Conservation (phyloP, 495 filamentous ascomycete genomes). For the Chaetomidium leptoderma region DNA sequence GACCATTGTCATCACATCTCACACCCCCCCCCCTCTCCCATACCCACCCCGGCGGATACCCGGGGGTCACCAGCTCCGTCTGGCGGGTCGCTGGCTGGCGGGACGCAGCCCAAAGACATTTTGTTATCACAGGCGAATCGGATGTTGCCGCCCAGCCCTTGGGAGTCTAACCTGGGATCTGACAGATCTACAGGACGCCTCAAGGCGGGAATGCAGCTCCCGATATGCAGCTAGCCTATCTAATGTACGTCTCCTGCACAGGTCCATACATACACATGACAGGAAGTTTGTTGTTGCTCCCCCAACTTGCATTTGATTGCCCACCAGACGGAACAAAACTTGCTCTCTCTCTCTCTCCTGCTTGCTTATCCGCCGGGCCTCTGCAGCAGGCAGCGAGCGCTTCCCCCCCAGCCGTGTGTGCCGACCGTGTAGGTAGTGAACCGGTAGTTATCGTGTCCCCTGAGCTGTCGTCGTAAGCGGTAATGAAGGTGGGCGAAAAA, state of each 20-base stretch:
- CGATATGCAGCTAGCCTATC: background rate
- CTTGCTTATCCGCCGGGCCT: background rate
- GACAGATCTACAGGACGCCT: slow-evolving; percentile 9
- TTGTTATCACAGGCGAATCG: slow-evolving; percentile 11
- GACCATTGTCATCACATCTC: background rate
- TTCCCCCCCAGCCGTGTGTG: background rate
- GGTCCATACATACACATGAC: background rate
- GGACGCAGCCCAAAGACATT: slow-evolving; percentile 4
- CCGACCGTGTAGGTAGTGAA: background rate
- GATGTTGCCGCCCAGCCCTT: slow-evolving; percentile 10
- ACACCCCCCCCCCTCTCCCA: background rate
- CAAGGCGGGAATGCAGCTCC: background rate
- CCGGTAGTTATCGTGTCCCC: background rate
- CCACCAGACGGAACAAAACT: too few species aligned
- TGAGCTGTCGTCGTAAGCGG: background rate
- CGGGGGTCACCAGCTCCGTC: background rate
- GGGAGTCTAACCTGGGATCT: slow-evolving; percentile 18
- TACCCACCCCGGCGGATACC: background rate
- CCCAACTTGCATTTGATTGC: too few species aligned
- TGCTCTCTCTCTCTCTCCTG: too few species aligned
- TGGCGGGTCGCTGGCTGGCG: background rate
- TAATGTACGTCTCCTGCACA: background rate
- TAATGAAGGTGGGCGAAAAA: background rate
- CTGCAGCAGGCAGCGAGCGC: background rate
- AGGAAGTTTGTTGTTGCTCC: too few species aligned